These are phyloP conservation scores for Rhynchospora breviuscula DNA, from an alignment of 176 grass and related monocot genomes.

Conservation along the genomic window DNA sequence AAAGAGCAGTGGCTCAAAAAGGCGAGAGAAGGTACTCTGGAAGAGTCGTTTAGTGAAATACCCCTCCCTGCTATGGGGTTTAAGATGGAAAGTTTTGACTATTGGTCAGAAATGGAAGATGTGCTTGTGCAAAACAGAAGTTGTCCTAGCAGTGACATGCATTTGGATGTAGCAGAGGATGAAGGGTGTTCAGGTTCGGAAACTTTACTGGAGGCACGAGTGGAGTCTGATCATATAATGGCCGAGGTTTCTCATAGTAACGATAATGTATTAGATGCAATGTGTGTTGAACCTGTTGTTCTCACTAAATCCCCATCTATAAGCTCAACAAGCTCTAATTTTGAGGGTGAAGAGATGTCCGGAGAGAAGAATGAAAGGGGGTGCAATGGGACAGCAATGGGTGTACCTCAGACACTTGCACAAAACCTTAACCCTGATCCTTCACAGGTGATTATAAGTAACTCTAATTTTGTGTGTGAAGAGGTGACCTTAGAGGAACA, in stretches of 20 bases:
- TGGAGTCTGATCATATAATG: neutral
- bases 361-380: neutral
- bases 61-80: slow-evolving; percentile 39
- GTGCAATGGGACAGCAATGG: neutral
- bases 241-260: neutral
- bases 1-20: slow-evolving; percentile 50
- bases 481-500: neutral
- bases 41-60: slow-evolving; percentile 37
- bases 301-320: neutral
- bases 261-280: slow-evolving; percentile 8
- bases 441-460: neutral
- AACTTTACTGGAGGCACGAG: neutral
- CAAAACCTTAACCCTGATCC: slow-evolving; percentile 14
- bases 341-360: neutral
- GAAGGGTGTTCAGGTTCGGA: neutral
- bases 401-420: neutral
- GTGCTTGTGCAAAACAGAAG: neutral
- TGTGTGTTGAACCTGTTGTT: neutral
- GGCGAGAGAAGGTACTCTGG: slow-evolving; percentile 60
- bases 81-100: slow-evolving; percentile 38
- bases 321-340: neutral
- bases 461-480: neutral
- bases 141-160: neutral
- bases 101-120: neutral
- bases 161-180: neutral